Base-by-base conservation (phyloP, 108 stramenopile genomes). In the Cyclotella cryptica region DNA sequence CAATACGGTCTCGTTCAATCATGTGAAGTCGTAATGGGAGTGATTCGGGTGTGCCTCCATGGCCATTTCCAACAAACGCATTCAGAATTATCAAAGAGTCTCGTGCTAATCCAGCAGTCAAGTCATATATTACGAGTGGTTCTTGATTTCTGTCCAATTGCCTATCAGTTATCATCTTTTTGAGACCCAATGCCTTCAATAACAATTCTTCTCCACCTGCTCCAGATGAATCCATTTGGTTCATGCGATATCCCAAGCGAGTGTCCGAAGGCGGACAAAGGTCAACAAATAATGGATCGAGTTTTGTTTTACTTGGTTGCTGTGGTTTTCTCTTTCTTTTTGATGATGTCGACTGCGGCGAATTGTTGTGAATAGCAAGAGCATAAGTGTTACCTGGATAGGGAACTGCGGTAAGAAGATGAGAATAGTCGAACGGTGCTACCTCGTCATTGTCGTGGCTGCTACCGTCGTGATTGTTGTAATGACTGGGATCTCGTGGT, bases 101-200 rank as follows among this genome's bases (percentile, higher is more conserved):
- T 63, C 91, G 84, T 51, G 86, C 94, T 13, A 93, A 82, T n/a
- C 94, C 94, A 9, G 94, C 94, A 28, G 94, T 96, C 85, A 93
- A 85, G 72, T 96, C 94, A 52, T 77, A 89, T 11, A 95, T 53
- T 6, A 82, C 42, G 18, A 84, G 57, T 17, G 58, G 78, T 19
- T 63, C 41, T 58, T 63, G 13, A 28, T 75, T 26, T 1, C 55
- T 65, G 54, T 58, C 77, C 24, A n/a, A 41, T 3, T 45, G 28
- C 17, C 51, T 60, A 18, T 45, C 27, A 14, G 75, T 46, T 7
- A 29, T 43, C 17, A 74, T 68, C 70, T 87, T 91, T 51, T 69
- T 75, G 12, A 75, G 60, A 17, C 84, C 84, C 54, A 87, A 68
- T 9, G 92, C 92, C 46, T 85, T 88, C 22, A 92, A 40, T 40